Evolutionary conservation across 805 yeast genomes (phyloP).

Genomic region (Yarrowia divulgata): DNA sequence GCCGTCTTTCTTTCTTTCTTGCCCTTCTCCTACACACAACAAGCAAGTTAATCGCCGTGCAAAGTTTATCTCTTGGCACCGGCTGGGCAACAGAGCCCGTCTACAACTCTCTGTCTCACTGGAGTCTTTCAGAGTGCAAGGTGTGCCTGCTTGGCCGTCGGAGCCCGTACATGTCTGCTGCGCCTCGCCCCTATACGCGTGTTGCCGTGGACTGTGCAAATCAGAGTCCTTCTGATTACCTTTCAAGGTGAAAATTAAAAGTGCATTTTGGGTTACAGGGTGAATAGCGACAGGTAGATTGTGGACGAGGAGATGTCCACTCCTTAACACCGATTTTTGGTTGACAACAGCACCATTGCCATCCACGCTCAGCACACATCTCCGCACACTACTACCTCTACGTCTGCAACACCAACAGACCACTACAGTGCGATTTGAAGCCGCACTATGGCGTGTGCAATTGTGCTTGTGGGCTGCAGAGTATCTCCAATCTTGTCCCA

Average conservation of each 20-base stretch:
- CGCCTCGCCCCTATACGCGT: slow-evolving; percentile 17
- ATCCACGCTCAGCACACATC: too few relatives aligned
- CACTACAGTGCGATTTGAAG: neutral
- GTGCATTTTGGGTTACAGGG: slow-evolving; percentile 13
- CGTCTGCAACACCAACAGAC: neutral
- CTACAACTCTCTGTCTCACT: too few relatives aligned
- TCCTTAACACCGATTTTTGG: too few relatives aligned
- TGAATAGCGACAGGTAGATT: neutral
- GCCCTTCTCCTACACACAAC: neutral
- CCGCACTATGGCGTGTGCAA: slow-evolving; percentile 36
- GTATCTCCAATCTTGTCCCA: slow-evolving; percentile 13
- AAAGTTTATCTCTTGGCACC: neutral
- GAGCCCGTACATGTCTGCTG: slow-evolving; percentile 27
- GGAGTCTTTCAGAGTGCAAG: too few relatives aligned
- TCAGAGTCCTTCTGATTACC: slow-evolving; percentile 8
- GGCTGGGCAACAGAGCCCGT: neutral
- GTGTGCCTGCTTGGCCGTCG: slow-evolving; percentile 17
- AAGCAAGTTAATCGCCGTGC: slow-evolving; percentile 28
- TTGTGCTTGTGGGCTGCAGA: slow-evolving; percentile 16
- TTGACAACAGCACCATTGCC: too few relatives aligned
- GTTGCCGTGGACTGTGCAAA: slow-evolving; percentile 11
- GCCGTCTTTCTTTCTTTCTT: slow-evolving; percentile 4
- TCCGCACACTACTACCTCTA: too few relatives aligned
- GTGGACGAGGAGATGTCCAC: too few relatives aligned
- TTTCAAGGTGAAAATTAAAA: slow-evolving; percentile 23